Base-by-base conservation (phyloP, 306 rosid species). In the Parietaria judaica region DNA sequence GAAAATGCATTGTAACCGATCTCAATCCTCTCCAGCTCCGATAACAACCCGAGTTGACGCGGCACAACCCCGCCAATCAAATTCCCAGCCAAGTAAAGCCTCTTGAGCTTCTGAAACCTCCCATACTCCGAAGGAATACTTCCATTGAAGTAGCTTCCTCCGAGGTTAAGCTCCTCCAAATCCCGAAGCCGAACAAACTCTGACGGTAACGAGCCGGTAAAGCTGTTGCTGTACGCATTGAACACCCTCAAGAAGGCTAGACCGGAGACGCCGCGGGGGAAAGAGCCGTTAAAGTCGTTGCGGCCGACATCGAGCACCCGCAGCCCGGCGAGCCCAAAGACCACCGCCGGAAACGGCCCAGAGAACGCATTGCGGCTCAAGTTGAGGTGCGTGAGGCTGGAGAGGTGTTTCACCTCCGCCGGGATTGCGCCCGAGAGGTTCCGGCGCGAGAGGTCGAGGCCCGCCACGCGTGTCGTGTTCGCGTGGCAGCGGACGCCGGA, bases 231-330 rank as follows among this genome's bases (percentile, higher is more conserved):
- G 69, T 72, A 92, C 62, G 99, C 94, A 49, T 80, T 68, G 75
- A 92, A 92, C 62, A 76, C 35, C 11, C 82, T 74, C 59, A 92
- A 72, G 69, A 86, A 88, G 66, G 63, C 81, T 66, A 88, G 90
- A 79, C 78, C 86, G 6, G 96, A 84, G 53, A 88, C 85, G 52
- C 96, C 96, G 0, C 85, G 88, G 44, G 99, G 95, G 86, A 92
- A 86, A 41, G 75, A 77, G 17, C 83, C 84, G 71, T 75, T 80
- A 78, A 92, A 88, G 76, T 63, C 72, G 68, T 92, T 92, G 65
- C 76, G 86, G 69, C 84, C 82, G 36, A 92, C 80, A 58, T 92
- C 99, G 1, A 92, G 80, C 3, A 76, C 59, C 52, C 87, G 76
- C 10, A 88, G 88, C 50, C 79, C 77, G 3, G 52, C 0, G 12